phyloP scores from a whole-genome alignment of 2,329 filamentous ascomycete species.

The Cordyceps tenuipes region DNA sequence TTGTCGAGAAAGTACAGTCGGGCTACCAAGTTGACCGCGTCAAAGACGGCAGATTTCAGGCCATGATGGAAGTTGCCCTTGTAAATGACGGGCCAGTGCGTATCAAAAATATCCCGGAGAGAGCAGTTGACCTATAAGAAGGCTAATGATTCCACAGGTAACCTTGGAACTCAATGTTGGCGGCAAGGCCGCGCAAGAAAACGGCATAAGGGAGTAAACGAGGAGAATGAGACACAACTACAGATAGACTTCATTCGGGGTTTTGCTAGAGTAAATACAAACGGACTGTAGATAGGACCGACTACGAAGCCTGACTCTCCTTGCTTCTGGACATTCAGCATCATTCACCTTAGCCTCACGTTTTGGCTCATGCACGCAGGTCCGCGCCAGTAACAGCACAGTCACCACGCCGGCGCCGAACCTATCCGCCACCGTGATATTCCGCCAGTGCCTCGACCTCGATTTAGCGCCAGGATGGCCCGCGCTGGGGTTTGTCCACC shows the following conservation, averaged over 20 bases:
- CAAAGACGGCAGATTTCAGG: slow-evolving; percentile 93
- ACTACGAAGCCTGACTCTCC: not conserved
- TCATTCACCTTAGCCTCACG: not conserved
- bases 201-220: not conserved
- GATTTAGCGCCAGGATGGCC: slow-evolving; percentile 18
- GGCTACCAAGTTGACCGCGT: slow-evolving; percentile 67
- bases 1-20: slow-evolving; percentile 66
- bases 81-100: slow-evolving; percentile 73
- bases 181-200: not conserved
- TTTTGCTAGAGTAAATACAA: not conserved
- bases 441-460: not conserved
- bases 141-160: not conserved
- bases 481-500: slow-evolving; percentile 32
- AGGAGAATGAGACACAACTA: no score
- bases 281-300: not conserved
- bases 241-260: not conserved
- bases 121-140: not conserved
- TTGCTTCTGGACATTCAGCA: not conserved
- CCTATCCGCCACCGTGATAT: slow-evolving; percentile 2
- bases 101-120: not conserved
- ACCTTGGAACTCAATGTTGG: slow-evolving; percentile 9
- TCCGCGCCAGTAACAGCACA: not conserved
- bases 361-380: not conserved
- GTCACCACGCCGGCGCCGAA: slow-evolving; percentile 3
- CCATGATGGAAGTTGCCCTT: slow-evolving; percentile 95